Percentiles rank a stretch among this genome's conserved stretches.
Evolutionary conservation across 192 early-diverging fungal species (phyloP).

Genomic region (Backusella mclennaniae): DNA sequence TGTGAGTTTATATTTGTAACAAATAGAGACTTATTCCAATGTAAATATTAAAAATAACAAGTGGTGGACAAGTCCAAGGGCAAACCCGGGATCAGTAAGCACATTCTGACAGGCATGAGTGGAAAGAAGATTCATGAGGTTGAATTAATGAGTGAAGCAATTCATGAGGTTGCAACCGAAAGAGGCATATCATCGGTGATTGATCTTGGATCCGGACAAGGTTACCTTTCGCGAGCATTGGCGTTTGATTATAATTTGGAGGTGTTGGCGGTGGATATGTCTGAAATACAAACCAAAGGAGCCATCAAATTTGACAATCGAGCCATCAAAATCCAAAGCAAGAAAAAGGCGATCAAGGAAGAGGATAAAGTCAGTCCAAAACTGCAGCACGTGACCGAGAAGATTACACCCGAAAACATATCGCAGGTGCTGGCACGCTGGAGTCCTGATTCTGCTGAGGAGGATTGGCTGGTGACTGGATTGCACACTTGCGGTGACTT

Average conservation of each 20-base stretch:
- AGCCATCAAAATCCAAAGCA: conserved; percentile 41
- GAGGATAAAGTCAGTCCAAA: conserved; percentile 20
- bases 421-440: conserved; percentile 34
- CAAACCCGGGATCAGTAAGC: conserved; percentile 41
- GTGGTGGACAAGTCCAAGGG: not conserved
- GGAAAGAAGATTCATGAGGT: conserved; percentile 75
- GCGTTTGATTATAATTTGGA: conserved; percentile 63
- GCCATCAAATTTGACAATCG: conserved; percentile 55
- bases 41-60: not conserved
- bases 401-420: conserved; percentile 44
- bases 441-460: not conserved
- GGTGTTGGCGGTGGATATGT: conserved; percentile 68
- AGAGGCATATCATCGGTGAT: conserved; percentile 49
- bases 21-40: not conserved
- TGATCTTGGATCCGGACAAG: conserved; percentile 78
- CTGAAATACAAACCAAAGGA: conserved; percentile 67
- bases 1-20: conserved; percentile 3
- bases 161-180: conserved; percentile 49
- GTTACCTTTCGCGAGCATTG: conserved; percentile 65
- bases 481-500: conserved; percentile 87
- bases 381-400: conserved; percentile 45
- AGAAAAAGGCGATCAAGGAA: conserved; percentile 27
- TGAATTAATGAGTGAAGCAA: conserved; percentile 53
- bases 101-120: conserved; percentile 63
- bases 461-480: conserved; percentile 73